A percentile compares a stretch with the other conserved stretches of the same genome.
These are phyloP conservation scores for Aureobasidium subglaciale DNA, from an alignment of 2,329 filamentous ascomycete species.

Conservation along the genomic window DNA sequence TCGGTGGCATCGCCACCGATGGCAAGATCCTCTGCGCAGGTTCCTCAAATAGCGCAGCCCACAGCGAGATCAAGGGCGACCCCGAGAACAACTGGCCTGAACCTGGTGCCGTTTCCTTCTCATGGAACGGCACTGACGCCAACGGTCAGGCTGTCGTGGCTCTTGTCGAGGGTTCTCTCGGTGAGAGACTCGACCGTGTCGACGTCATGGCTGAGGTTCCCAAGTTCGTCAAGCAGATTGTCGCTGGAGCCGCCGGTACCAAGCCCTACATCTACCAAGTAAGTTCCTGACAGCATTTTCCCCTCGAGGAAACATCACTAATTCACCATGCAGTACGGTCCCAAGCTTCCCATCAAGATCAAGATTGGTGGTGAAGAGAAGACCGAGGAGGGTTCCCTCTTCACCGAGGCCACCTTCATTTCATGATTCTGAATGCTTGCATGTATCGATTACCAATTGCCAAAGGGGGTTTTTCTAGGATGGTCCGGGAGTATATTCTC, in stretches of 20 bases:
- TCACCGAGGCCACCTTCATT: constrained; percentile 95
- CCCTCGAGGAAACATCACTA: neutral
- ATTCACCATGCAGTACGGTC: constrained; percentile 55
- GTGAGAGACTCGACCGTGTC: constrained; percentile 67
- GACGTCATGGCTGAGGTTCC: constrained; percentile 97
- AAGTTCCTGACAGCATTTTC: constrained; percentile 24
- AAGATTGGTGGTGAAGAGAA: constrained; percentile 76
- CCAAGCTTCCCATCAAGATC: constrained; percentile 69
- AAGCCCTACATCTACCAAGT: constrained; percentile 98
- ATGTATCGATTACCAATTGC: neutral
- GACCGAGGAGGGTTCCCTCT: constrained; percentile 69
- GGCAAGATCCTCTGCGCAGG: constrained; percentile 72
- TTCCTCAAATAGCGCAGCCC: constrained; percentile 55
- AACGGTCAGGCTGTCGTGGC: constrained; percentile 69
- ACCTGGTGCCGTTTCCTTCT: constrained; percentile 65
- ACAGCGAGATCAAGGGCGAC: constrained; percentile 65
- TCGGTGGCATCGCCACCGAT: constrained; percentile 76
- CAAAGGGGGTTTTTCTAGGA: neutral
- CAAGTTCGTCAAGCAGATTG: constrained; percentile 89
- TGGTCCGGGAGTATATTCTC: neutral
- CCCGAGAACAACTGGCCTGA: constrained; percentile 81
- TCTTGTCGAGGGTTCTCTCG: constrained; percentile 61
- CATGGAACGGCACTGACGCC: constrained; percentile 70
- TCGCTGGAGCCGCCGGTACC: constrained; percentile 79
- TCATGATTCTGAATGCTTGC: constrained; percentile 34